Evolutionary conservation across 1,284 basidiomycete species (phyloP).

Genomic region (Cryptococcus amylolentus): DNA sequence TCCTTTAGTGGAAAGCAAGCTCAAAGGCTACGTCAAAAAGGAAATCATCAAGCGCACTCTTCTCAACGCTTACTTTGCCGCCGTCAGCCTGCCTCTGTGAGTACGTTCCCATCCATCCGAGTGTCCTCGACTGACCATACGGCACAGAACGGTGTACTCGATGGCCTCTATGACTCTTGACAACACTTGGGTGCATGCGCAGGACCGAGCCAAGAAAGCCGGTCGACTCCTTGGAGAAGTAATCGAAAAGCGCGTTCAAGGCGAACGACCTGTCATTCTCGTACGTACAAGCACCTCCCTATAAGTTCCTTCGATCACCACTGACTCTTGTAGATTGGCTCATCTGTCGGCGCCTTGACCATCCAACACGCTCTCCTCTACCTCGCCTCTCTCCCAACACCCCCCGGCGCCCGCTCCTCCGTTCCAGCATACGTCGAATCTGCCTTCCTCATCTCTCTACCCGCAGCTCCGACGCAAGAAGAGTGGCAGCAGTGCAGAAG

Average conservation of each 20-base stretch:
- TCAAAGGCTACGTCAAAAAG: constrained; percentile 49
- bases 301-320: not conserved
- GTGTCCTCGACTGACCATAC: not conserved
- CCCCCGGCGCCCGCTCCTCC: constrained; percentile 23
- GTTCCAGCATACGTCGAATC: constrained; percentile 54
- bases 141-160: constrained; percentile 40
- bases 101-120: constrained; percentile 21
- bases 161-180: constrained; percentile 47
- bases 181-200: constrained; percentile 51
- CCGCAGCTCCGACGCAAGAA: constrained; percentile 49
- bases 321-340: constrained; percentile 50
- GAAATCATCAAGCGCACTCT: constrained; percentile 58
- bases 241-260: constrained; percentile 55
- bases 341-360: constrained; percentile 55
- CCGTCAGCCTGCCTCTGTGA: constrained; percentile 54
- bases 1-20: constrained; percentile 30
- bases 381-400: constrained; percentile 47
- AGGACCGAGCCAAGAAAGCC: constrained; percentile 54
- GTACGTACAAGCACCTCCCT: constrained; percentile 32
- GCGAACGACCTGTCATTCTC: constrained; percentile 55
- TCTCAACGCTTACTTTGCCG: constrained; percentile 55
- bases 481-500: constrained; percentile 52
- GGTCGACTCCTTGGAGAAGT: constrained; percentile 57
- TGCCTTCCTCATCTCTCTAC: constrained; percentile 54
- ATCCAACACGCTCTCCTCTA: constrained; percentile 55